These are phyloP conservation scores for Mytilinidion resinicola DNA, from an alignment of 495 filamentous ascomycete species.

Conservation along the genomic window DNA sequence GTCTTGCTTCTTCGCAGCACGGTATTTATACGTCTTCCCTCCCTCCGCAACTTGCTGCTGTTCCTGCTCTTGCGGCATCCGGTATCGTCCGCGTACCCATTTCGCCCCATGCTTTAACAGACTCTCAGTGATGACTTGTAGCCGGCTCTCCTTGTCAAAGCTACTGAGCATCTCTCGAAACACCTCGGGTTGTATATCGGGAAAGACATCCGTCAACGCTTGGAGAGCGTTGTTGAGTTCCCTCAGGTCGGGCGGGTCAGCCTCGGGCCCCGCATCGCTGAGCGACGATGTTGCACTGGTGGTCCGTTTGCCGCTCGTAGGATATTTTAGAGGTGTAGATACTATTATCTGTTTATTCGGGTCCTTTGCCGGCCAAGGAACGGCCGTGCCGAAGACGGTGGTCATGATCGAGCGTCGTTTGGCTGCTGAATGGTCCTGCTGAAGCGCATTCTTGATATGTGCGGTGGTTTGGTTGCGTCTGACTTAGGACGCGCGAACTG, in stretches of 20 bases:
- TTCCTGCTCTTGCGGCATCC: slow-evolving; percentile 22
- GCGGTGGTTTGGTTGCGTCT: too few relatives aligned
- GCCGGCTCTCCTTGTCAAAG: slow-evolving; percentile 73
- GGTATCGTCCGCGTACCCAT: slow-evolving; percentile 64
- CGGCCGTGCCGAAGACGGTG: slow-evolving; percentile 15
- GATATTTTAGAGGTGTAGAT: background rate
- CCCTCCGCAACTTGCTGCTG: slow-evolving; percentile 6
- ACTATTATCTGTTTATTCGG: background rate
- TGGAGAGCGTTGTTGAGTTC: slow-evolving; percentile 71
- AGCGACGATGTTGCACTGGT: background rate
- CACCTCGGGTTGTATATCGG: slow-evolving; percentile 82
- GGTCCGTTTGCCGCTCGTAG: background rate
- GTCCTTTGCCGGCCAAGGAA: slow-evolving; percentile 16
- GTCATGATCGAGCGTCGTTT: slow-evolving; percentile 13
- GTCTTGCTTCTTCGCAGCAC: slow-evolving; percentile 4
- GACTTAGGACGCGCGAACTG: too few relatives aligned
- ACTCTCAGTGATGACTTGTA: slow-evolving; percentile 79
- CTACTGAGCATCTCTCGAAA: slow-evolving; percentile 81
- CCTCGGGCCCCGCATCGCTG: background rate
- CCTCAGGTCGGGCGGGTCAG: slow-evolving; percentile 52
- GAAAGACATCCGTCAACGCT: slow-evolving; percentile 70
- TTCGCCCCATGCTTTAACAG: slow-evolving; percentile 69
- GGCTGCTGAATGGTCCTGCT: background rate
- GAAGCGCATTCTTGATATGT: too few relatives aligned
- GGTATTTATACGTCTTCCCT: slow-evolving; percentile 33